A percentile compares a stretch with the other conserved stretches of the same genome.
phyloP scores from a whole-genome alignment of 345 rosid species.

The Hibiscus mutabilis region DNA sequence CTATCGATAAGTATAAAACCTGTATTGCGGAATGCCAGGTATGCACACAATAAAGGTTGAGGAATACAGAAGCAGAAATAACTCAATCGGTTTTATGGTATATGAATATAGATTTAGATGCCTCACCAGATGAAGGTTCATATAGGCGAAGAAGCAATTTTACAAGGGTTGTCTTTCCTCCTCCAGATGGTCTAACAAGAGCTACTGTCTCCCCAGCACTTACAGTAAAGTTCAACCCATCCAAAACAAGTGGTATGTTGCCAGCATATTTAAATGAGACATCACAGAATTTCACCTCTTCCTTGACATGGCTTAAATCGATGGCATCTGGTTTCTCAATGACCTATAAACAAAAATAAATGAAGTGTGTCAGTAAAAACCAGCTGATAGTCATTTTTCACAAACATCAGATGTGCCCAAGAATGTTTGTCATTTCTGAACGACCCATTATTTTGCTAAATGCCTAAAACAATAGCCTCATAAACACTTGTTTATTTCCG shows the following conservation, averaged over 20 bases:
- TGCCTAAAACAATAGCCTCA: neutral
- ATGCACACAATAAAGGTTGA: slow-evolving; percentile 1
- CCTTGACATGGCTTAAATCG: slow-evolving; percentile 47
- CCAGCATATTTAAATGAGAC: slow-evolving; percentile 66
- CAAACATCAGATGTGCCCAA: neutral
- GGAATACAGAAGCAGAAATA: neutral
- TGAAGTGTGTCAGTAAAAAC: slow-evolving; percentile 9
- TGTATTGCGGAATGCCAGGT: slow-evolving; percentile 20
- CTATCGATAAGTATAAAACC: slow-evolving; percentile 68
- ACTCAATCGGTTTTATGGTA: neutral
- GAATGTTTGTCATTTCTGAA: neutral
- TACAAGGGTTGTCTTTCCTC: slow-evolving; percentile 91
- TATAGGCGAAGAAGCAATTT: slow-evolving; percentile 94
- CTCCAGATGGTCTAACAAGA: slow-evolving; percentile 91
- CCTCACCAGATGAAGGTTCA: slow-evolving; percentile 65
- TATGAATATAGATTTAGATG: slow-evolving; percentile 3
- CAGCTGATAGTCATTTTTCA: neutral
- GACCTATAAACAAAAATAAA: slow-evolving; percentile 38
- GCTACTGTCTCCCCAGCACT: slow-evolving; percentile 93
- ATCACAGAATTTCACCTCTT: slow-evolving; percentile 64
- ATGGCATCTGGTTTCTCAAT: slow-evolving; percentile 54
- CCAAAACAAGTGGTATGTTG: slow-evolving; percentile 47
- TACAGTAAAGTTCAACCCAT: slow-evolving; percentile 66
- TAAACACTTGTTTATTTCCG: neutral
- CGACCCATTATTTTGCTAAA: neutral